Evolutionary conservation across 768 basidiomycete genomes (phyloP), one percentile per base, ranked within the genome.

Genomic region (Mycena vulgaris): DNA sequence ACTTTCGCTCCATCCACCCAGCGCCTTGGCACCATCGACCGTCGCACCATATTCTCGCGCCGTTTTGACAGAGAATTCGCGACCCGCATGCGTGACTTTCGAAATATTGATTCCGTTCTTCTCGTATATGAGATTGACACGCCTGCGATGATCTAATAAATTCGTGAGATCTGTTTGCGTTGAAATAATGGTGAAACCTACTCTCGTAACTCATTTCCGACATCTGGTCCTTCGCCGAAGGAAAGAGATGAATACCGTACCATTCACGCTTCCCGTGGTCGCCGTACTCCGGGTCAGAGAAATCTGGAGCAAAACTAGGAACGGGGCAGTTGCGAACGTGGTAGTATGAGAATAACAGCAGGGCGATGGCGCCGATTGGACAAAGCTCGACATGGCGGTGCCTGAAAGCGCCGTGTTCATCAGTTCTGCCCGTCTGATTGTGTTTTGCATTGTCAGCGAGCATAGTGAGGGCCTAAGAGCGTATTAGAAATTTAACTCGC

Each of bases 81-180:
- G 72, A 0, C 76, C 75, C 0, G 73, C 81, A 72, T 83, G 82
- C 16, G 79, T 83, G n/a, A 76, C 77, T 60, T 81, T 81, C 0
- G 70, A 74, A 28, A 80, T 76, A 33, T 58, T 47, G 25, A 82
- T 63, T 17, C 69, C 60, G 37, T 78, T 77, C n/a, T 61, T 59
- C 30, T 65, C 42, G 47, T 80, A 76, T 63, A 81, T 77, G 13
- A 72, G 35, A 10, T 73, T 78, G 59, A 83, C 64, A 3, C 67
- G 66, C 31, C 76, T 71, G 0, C 75, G 64, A 63, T 81, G 81
- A 56, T 77, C 80, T 81, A 28, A 16, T 5, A 5, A 6, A 28
- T 6, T 48, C 10, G 2, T 48, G n/a, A 3, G 25, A 39, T 11
- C 42, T 1, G 17, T 39, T 2, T 37, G 25, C 4, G 23, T 14